Evolutionary conservation across 2,329 filamentous ascomycete species (phyloP).

Genomic region (Penicillium sp.): DNA sequence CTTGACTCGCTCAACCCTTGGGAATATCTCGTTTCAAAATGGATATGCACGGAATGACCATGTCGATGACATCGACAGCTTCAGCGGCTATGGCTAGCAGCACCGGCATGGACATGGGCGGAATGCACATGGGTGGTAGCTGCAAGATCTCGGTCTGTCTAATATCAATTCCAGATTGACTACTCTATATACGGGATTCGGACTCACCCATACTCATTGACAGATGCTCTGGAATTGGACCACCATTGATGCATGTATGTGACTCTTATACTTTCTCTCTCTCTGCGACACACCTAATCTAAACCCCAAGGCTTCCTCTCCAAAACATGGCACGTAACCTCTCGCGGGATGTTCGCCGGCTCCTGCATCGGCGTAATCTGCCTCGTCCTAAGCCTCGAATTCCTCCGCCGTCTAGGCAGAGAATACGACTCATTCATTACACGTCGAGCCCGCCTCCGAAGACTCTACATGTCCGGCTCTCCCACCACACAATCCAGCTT

Average conservation of each 20-base stretch:
- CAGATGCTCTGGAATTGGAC: conserved; percentile 30
- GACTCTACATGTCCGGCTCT: neutral
- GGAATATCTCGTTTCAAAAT: neutral
- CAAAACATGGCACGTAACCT: conserved; percentile 66
- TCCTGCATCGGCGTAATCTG: conserved; percentile 75
- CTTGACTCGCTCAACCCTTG: neutral
- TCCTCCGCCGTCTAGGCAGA: conserved; percentile 66
- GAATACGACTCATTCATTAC: conserved; percentile 72
- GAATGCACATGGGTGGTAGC: neutral
- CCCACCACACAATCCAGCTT: neutral
- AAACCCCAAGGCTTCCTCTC: conserved; percentile 61
- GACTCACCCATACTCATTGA: neutral
- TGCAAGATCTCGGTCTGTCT: conserved; percentile 7
- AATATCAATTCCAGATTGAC: neutral
- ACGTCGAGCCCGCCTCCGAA: conserved; percentile 46
- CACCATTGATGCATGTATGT: conserved; percentile 24
- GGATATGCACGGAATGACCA: conserved; percentile 4
- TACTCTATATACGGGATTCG: neutral
- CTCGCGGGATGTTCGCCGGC: conserved; percentile 70
- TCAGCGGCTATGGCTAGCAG: neutral
- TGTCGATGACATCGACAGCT: neutral
- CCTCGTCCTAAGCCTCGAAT: conserved; percentile 71
- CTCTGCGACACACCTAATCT: neutral
- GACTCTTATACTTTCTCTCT: neutral
- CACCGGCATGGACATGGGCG: neutral